Base-by-base conservation (phyloP, 2,329 filamentous ascomycete species). In the Microdochium paspali region DNA sequence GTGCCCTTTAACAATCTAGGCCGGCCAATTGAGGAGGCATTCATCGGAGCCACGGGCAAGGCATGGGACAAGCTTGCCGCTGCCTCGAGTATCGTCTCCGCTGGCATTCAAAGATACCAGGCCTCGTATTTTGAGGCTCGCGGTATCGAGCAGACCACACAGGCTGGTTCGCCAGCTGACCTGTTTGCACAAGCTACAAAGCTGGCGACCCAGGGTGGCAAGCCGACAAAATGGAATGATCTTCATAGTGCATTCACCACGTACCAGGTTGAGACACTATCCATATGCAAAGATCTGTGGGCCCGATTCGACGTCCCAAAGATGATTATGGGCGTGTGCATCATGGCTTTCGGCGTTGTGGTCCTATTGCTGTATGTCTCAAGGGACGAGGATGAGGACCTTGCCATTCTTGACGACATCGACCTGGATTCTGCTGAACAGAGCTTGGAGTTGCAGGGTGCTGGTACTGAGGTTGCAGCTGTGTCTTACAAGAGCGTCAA, bases 1-100 rank as follows among this genome's bases (percentile, higher is more conserved):
- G 90, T 98, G 51, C 93, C 93, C 0, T 98, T 89, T 71, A 98
- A 97, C 64, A 98, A 93, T 61, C 77, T 98, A 6, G 93, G 93
- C 45, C 82, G 79, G 6, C 93, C 93, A 0, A 96, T 98, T 51
- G 87, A 95, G 54, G 93, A 98, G 66, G 90, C 90, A 2, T 98
- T 98, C 65, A 76, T 84, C 18, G 87, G 87, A 1, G 66, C 70
- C 2, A 73, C 77, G 21, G 85, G 85, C 25, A 76, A 79, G 28
- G 77, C 88, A 50, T 93, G 84, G 79, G 72, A 80, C 44, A 93
- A 87, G 54, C 70, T 98, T 39, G 87, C 87, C 0, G 72, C 77
- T 2, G 90, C 90, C 1, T 87, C 84, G 46, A 82, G 85, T 24
- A 70, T 95, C 50, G 77, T 90, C 1, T 81, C 89, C 23, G 87